Conservation (phyloP, 371 early-diverging fungal species). For the Lichtheimia hyalospora region DNA sequence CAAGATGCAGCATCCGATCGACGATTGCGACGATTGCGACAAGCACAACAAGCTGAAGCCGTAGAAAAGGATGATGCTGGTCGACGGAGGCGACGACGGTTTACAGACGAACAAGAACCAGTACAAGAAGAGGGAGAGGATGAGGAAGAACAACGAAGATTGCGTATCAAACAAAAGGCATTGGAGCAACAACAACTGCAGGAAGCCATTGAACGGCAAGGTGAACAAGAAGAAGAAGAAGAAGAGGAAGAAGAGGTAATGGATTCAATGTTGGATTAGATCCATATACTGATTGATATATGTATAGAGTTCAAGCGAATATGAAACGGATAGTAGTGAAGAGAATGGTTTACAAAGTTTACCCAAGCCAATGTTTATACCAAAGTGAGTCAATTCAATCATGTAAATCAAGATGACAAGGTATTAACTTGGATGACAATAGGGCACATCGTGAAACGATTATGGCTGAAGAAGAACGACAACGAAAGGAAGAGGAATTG, state of each 20-base stretch:
- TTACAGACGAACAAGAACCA: conserved; percentile 20
- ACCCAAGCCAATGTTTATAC: conserved; percentile 85
- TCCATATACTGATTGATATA: conserved; percentile 1
- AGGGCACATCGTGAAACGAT: conserved; percentile 71
- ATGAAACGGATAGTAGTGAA: conserved; percentile 63
- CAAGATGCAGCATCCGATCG: conserved; percentile 45
- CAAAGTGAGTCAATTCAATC: conserved; percentile 58
- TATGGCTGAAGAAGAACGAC: conserved; percentile 59
- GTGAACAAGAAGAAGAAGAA: conserved; percentile 28
- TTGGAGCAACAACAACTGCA: conserved; percentile 27
- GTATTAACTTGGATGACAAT: background rate
- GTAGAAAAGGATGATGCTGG: conserved; percentile 21
- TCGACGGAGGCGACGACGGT: conserved; percentile 38
- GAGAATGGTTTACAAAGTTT: conserved; percentile 44
- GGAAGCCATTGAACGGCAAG: conserved; percentile 15
- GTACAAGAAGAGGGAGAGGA: conserved; percentile 31
- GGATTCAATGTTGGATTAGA: background rate
- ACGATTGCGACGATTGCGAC: conserved; percentile 41
- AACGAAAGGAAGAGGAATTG: conserved; percentile 62
- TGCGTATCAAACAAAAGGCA: conserved; percentile 45
- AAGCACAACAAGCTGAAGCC: conserved; percentile 24
- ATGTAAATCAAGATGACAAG: background rate
- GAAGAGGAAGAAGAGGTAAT: conserved; percentile 34
- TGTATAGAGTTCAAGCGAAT: conserved; percentile 59
- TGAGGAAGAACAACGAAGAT: conserved; percentile 40